These are phyloP conservation scores for Oxytropis ochrocephala DNA, from an alignment of 306 rosid species.

Conservation along the genomic window DNA sequence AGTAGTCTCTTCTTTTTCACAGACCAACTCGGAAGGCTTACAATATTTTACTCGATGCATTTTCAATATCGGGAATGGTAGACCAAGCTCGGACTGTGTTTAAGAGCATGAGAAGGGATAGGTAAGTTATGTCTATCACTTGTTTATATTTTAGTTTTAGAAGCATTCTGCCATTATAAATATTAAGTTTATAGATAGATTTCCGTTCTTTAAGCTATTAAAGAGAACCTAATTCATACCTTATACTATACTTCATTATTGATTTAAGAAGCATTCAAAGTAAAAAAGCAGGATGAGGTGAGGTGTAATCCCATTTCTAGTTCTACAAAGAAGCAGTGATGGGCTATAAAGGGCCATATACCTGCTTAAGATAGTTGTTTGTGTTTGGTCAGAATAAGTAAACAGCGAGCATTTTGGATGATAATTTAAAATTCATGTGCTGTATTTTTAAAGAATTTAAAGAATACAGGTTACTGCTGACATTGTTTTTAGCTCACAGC, in stretches of 20 bases:
- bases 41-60: slow-evolving; percentile 86
- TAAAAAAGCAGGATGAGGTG: background rate
- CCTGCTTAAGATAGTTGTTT: background rate
- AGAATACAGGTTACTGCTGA: background rate
- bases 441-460: background rate
- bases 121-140: slow-evolving; percentile 35
- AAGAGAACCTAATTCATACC: background rate
- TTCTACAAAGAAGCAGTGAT: background rate
- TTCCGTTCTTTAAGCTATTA: background rate
- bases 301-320: background rate
- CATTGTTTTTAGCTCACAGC: background rate
- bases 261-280: background rate
- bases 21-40: slow-evolving; percentile 94
- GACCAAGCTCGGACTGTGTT: slow-evolving; percentile 84
- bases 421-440: background rate
- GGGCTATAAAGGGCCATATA: background rate
- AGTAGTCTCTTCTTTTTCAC: slow-evolving; percentile 21
- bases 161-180: background rate
- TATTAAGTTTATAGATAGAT: background rate
- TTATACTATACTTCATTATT: background rate
- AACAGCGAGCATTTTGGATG: background rate
- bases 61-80: slow-evolving; percentile 91
- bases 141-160: background rate
- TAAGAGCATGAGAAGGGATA: slow-evolving; percentile 94
- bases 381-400: background rate